phyloP scores from a whole-genome alignment of 208 protist species.

The Crithidia sp. region DNA sequence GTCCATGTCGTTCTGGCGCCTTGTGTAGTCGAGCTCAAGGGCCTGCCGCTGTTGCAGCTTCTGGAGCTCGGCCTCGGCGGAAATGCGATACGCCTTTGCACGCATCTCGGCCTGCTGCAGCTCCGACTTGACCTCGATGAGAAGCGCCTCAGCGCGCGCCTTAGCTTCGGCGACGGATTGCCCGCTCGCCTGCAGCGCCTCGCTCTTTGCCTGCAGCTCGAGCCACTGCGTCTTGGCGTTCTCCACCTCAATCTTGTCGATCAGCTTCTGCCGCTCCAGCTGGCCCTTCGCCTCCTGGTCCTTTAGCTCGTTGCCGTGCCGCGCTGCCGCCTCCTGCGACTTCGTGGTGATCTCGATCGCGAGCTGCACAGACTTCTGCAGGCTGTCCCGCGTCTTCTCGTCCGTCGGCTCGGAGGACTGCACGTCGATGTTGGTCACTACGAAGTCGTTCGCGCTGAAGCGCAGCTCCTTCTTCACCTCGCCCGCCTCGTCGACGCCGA shows the following conservation, averaged over 20 bases:
- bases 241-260: constrained; percentile 90
- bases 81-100: constrained; percentile 82
- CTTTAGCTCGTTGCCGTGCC: constrained; percentile 92
- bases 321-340: constrained; percentile 94
- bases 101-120: constrained; percentile 90
- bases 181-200: constrained; percentile 91
- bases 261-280: constrained; percentile 93
- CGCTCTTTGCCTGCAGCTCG: constrained; percentile 93
- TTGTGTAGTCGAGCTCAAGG: constrained; percentile 88
- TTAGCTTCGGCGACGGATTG: constrained; percentile 92
- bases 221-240: constrained; percentile 78
- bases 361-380: constrained; percentile 97
- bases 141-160: constrained; percentile 88
- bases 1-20: constrained; percentile 85
- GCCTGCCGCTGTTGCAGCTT: constrained; percentile 80
- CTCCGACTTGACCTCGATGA: constrained; percentile 89
- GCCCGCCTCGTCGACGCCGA: constrained; percentile 78
- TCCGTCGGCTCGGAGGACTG: constrained; percentile 95
- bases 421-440: constrained; percentile 96
- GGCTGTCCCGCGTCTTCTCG: constrained; percentile 91
- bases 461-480: constrained; percentile 62
- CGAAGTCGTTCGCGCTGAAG: constrained; percentile 93
- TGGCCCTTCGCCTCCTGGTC: constrained; percentile 92
- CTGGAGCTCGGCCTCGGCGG: constrained; percentile 85
- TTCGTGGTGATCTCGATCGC: constrained; percentile 98